A percentile compares a stretch with the other conserved stretches of the same genome.
Evolutionary conservation across 73 alveolate genomes (phyloP).

Genomic region (Durusdinium trenchii): DNA sequence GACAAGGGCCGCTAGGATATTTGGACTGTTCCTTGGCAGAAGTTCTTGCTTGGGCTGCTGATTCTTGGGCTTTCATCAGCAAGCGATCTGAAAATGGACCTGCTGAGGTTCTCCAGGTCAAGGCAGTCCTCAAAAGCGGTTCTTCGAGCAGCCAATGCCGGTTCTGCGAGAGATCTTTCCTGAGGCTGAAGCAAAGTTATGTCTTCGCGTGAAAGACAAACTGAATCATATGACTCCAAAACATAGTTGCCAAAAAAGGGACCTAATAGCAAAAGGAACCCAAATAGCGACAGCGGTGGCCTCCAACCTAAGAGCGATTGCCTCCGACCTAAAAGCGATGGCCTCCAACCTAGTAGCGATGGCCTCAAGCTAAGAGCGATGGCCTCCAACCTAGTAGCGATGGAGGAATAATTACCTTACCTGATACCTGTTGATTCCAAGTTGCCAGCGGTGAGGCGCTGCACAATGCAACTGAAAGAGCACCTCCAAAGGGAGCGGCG

Average conservation of each 20-base stretch:
- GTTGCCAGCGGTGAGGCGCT: not conserved
- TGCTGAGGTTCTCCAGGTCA: slow-evolving; percentile 56
- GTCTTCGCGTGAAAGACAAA: no score
- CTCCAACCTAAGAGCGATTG: no score
- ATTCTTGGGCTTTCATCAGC: not conserved
- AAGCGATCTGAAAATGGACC: not conserved
- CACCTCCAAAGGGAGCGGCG: slow-evolving; percentile 45
- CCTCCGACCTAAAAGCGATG: no score
- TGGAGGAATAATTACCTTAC: no score
- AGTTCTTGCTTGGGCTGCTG: not conserved
- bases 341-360: no score
- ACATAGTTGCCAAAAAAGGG: no score
- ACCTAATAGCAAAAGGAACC: no score
- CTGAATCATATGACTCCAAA: no score
- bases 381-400: no score
- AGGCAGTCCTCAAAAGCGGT: slow-evolving; percentile 57
- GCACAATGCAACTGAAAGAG: slow-evolving; percentile 30
- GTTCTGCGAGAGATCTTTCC: slow-evolving; percentile 61
- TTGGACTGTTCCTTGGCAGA: slow-evolving; percentile 54
- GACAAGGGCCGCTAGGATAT: slow-evolving; percentile 28
- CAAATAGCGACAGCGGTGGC: no score
- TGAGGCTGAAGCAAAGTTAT: not conserved
- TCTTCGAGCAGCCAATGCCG: slow-evolving; percentile 71
- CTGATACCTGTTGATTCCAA: no score
- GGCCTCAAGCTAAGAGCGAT: no score